A percentile compares a stretch with the other conserved stretches of the same genome.
Conservation (phyloP, 75 land plant genomes). For the Cupressus sempervirens region DNA sequence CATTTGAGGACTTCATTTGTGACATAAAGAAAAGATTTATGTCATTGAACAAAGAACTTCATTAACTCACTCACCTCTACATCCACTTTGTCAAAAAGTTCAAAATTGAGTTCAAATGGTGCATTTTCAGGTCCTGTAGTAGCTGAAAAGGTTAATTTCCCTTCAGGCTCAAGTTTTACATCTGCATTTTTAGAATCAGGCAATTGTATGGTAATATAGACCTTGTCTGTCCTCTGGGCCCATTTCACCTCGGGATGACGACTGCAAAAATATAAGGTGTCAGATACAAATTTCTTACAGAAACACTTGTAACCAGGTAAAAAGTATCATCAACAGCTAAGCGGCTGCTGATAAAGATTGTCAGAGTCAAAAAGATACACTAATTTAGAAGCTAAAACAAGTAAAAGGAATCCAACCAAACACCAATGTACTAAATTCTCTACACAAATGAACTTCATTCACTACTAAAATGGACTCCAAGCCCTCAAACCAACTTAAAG, state of each 20-base stretch:
- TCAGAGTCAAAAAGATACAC: background rate
- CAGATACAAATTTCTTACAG: background rate
- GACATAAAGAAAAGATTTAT: background rate
- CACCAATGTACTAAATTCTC: background rate
- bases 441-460: background rate
- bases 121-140: constrained; percentile 55
- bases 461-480: background rate
- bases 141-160: constrained; percentile 70
- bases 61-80: constrained; percentile 64
- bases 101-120: constrained; percentile 58
- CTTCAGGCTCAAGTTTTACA: constrained; percentile 88
- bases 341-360: too few relatives aligned
- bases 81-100: constrained; percentile 70
- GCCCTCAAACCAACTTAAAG: background rate
- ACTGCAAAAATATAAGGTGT: constrained; percentile 28
- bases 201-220: constrained; percentile 68
- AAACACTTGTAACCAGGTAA: background rate
- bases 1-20: background rate
- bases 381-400: too few relatives aligned
- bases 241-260: constrained; percentile 92
- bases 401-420: background rate
- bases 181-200: constrained; percentile 77
- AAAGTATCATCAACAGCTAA: background rate
- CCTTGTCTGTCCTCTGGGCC: constrained; percentile 84
- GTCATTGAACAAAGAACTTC: background rate